phyloP scores from a whole-genome alignment of 1,284 basidiomycete genomes.

The Cerrena zonata region DNA sequence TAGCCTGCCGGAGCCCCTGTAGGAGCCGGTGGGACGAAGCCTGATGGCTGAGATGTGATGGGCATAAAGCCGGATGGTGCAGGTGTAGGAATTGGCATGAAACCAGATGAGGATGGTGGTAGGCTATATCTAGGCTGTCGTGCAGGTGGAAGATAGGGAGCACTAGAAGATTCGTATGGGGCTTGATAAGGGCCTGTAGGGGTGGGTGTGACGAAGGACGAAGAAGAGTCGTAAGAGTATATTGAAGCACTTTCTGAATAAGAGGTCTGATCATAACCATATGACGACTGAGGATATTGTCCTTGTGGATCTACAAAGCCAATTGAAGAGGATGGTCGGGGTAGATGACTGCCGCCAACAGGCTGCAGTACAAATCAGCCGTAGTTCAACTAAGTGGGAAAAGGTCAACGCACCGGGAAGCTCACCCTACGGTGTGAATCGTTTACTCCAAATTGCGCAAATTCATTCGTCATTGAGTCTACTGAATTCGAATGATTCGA shows the following conservation, averaged over 20 bases:
- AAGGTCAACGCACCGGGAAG: constrained; percentile 49
- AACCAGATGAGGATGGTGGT: constrained; percentile 64
- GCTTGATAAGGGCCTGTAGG: constrained; percentile 41
- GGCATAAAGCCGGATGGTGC: constrained; percentile 29
- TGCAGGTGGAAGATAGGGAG: constrained; percentile 25
- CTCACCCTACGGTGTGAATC: constrained; percentile 51
- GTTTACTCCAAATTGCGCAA: constrained; percentile 59
- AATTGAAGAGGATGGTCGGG: constrained; percentile 36
- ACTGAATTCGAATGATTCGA: constrained; percentile 31
- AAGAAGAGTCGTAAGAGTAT: constrained; percentile 30
- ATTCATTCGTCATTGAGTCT: constrained; percentile 53
- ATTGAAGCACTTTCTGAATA: constrained; percentile 20
- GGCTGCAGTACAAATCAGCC: constrained; percentile 11
- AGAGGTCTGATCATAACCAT: constrained; percentile 25
- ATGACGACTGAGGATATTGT: constrained; percentile 23
- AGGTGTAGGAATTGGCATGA: constrained; percentile 35
- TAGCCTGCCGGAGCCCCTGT: constrained; percentile 13
- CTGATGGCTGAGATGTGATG: constrained; percentile 35
- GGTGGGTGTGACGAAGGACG: constrained; percentile 28
- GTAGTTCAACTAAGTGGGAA: not conserved
- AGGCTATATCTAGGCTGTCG: constrained; percentile 58
- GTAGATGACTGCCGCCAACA: constrained; percentile 32
- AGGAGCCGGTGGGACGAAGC: constrained; percentile 35
- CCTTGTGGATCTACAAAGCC: constrained; percentile 27
- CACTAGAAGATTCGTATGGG: constrained; percentile 44